Percentiles rank a stretch among this genome's conserved stretches.
Conservation (phyloP, 805 yeast species). For the Grigorovia yakushimaensis region DNA sequence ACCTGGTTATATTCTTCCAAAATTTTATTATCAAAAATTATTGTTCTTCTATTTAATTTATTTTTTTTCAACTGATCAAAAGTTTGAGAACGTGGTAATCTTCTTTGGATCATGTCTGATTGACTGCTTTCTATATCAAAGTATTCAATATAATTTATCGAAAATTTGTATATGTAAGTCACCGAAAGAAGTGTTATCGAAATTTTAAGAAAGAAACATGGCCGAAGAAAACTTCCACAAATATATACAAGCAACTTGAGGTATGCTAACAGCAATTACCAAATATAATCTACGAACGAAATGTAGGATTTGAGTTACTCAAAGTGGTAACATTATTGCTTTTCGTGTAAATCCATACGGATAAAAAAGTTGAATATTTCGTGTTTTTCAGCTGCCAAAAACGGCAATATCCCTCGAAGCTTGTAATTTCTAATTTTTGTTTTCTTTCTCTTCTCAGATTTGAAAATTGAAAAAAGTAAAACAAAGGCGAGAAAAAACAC, state of each 20-base stretch:
- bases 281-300: not conserved
- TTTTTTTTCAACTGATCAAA: not conserved
- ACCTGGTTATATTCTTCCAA: slow-evolving; percentile 23
- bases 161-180: no score
- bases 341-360: not conserved
- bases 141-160: no score
- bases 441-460: not conserved
- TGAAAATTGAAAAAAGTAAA: no score
- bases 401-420: not conserved
- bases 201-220: not conserved
- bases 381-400: not conserved
- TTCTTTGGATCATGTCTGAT: not conserved
- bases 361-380: not conserved
- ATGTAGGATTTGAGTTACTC: not conserved
- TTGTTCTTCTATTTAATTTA: slow-evolving; percentile 15
- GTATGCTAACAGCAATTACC: not conserved
- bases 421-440: no score
- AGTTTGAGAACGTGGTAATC: not conserved
- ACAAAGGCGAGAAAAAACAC: not conserved
- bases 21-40: slow-evolving; percentile 19
- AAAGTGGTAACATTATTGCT: not conserved
- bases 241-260: not conserved
- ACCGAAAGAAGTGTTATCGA: not conserved
- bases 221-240: not conserved
- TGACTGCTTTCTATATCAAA: no score